phyloP scores from a whole-genome alignment of 1,284 basidiomycete species.

The Ustilago xerochloae region DNA sequence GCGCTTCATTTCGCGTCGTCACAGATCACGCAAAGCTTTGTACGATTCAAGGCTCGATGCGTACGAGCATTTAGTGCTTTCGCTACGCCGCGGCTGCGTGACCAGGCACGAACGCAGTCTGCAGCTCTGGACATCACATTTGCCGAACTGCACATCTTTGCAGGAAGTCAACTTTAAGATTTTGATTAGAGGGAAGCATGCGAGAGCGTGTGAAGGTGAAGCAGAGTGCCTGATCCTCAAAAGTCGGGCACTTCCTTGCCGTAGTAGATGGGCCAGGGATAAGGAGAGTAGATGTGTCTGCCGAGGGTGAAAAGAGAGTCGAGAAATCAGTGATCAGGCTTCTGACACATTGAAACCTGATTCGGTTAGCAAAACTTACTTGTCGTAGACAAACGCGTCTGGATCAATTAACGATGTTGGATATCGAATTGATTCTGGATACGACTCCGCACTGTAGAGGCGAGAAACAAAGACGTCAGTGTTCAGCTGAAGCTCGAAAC shows the following conservation, averaged over 20 bases:
- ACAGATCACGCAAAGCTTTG: neutral
- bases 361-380: constrained; percentile 25
- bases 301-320: neutral
- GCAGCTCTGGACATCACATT: too few relatives aligned
- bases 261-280: constrained; percentile 53
- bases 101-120: neutral
- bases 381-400: constrained; percentile 46
- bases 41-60: neutral
- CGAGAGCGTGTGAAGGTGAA: neutral
- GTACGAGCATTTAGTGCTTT: neutral
- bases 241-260: constrained; percentile 23
- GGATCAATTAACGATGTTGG: constrained; percentile 45
- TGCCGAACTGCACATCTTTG: too few relatives aligned
- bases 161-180: too few relatives aligned
- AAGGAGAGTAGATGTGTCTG: constrained; percentile 54
- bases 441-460: constrained; percentile 30
- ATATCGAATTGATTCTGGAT: constrained; percentile 42
- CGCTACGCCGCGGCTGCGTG: neutral
- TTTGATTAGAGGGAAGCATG: neutral
- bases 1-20: neutral
- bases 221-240: neutral
- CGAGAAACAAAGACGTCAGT: neutral
- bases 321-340: constrained; percentile 2
- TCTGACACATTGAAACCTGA: neutral
- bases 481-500: too few relatives aligned